Evolutionary conservation across 148 eudicot genomes (phyloP).

Genomic region (Vaccinium macrocarpon): DNA sequence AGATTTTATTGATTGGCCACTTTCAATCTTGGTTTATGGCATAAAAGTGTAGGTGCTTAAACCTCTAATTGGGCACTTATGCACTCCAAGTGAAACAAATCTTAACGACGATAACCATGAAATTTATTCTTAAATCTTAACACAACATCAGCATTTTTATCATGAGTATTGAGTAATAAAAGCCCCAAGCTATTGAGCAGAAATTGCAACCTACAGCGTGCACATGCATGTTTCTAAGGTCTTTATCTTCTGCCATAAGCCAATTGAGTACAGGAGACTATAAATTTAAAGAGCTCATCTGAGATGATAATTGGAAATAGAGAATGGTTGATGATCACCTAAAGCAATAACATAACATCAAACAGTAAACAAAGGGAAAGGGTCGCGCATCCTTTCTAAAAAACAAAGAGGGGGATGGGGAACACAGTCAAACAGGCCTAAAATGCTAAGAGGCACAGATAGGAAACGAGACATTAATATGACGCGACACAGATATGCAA

Average conservation of each 20-base stretch:
- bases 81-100: conserved; percentile 6
- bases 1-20: too few relatives aligned
- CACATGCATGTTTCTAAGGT: not conserved
- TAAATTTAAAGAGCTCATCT: not conserved
- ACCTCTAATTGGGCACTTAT: conserved; percentile 1
- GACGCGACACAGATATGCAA: not conserved
- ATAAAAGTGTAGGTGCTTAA: not conserved
- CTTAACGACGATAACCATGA: not conserved
- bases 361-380: not conserved
- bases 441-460: not conserved
- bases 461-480: not conserved
- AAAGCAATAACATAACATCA: not conserved
- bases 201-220: not conserved
- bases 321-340: not conserved
- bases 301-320: not conserved
- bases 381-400: not conserved
- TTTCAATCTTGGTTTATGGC: too few relatives aligned
- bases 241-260: not conserved
- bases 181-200: not conserved
- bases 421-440: not conserved
- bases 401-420: not conserved
- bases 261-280: not conserved
- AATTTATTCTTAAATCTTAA: not conserved
- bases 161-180: not conserved
- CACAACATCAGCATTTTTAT: too few relatives aligned